phyloP scores from a whole-genome alignment of 768 basidiomycete genomes.

The Strobilomyces confusus region DNA sequence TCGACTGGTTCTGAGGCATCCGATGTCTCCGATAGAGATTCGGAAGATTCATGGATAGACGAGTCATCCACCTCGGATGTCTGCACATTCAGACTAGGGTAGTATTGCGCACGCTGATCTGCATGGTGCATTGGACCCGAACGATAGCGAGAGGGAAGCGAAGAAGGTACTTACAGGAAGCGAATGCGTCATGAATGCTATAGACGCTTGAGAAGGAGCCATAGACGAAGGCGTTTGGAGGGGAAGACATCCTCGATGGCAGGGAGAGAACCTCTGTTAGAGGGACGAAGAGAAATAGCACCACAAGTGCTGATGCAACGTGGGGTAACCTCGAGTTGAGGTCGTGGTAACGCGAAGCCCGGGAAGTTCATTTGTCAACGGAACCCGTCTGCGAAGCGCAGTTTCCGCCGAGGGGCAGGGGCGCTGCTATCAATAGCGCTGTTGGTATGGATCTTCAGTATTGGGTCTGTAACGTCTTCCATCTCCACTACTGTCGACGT shows the following conservation, averaged over 20 bases:
- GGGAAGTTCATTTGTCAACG: neutral
- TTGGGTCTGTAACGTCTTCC: neutral
- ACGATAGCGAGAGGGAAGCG: neutral
- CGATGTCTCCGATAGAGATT: conserved; percentile 6
- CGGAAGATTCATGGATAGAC: conserved; percentile 32
- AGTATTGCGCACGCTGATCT: conserved; percentile 70
- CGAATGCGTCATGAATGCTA: conserved; percentile 52
- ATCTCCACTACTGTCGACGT: too few relatives aligned
- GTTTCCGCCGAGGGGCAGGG: neutral
- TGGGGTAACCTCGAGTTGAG: neutral
- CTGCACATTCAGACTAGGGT: conserved; percentile 57
- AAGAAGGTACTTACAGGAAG: conserved; percentile 46
- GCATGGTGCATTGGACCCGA: conserved; percentile 7
- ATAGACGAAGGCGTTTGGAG: conserved; percentile 39
- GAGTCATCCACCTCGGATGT: conserved; percentile 42
- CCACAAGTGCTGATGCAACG: neutral
- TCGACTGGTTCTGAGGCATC: neutral
- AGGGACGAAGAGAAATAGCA: neutral
- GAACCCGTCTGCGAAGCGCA: neutral
- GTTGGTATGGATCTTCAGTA: neutral
- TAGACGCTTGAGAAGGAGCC: conserved; percentile 47
- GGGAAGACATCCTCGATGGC: conserved; percentile 41
- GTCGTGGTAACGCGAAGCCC: neutral
- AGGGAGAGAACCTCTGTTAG: neutral
- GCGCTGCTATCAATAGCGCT: neutral